Conservation (phyloP, 2,329 filamentous ascomycete genomes). For the Ascochyta rabiei region DNA sequence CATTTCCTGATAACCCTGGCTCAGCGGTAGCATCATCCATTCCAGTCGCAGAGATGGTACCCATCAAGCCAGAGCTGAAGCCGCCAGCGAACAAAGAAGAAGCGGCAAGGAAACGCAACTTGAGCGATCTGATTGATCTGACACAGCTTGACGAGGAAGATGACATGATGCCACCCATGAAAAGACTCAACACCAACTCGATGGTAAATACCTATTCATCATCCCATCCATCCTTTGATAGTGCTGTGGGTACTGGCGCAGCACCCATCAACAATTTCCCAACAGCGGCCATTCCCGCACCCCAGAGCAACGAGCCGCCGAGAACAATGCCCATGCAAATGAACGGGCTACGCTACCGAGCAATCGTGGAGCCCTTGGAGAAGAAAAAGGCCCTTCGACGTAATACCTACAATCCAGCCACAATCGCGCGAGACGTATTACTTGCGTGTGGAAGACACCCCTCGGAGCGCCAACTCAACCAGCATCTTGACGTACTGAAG, state of each 20-base stretch:
- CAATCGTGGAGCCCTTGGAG: conserved; percentile 55
- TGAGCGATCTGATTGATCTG: conserved; percentile 61
- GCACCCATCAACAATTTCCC: conserved; percentile 32
- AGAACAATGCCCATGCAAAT: conserved; percentile 11
- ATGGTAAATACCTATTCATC: conserved; percentile 18
- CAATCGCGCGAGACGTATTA: conserved; percentile 68
- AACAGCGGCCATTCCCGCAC: conserved; percentile 20
- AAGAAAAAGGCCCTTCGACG: conserved; percentile 55
- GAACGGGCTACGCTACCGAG: conserved; percentile 25
- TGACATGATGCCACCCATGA: conserved; percentile 46
- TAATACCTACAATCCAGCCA: conserved; percentile 63
- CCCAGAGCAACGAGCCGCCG: conserved; percentile 14
- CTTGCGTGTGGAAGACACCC: conserved; percentile 67
- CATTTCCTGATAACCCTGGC: conserved; percentile 17
- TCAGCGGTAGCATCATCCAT: conserved; percentile 26
- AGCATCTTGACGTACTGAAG: conserved; percentile 60
- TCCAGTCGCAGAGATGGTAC: conserved; percentile 44
- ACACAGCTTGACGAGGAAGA: conserved; percentile 55
- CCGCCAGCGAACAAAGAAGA: conserved; percentile 58
- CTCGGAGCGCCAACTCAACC: conserved; percentile 63
- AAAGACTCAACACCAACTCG: conserved; percentile 27
- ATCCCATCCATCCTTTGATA: conserved; percentile 15
- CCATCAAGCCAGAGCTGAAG: conserved; percentile 33
- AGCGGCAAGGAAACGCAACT: conserved; percentile 60
- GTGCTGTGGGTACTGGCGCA: conserved; percentile 22